A percentile compares a stretch with the other conserved stretches of the same genome.
phyloP scores from a whole-genome alignment of 2,329 filamentous ascomycete species.

The Xylaria polymorpha region DNA sequence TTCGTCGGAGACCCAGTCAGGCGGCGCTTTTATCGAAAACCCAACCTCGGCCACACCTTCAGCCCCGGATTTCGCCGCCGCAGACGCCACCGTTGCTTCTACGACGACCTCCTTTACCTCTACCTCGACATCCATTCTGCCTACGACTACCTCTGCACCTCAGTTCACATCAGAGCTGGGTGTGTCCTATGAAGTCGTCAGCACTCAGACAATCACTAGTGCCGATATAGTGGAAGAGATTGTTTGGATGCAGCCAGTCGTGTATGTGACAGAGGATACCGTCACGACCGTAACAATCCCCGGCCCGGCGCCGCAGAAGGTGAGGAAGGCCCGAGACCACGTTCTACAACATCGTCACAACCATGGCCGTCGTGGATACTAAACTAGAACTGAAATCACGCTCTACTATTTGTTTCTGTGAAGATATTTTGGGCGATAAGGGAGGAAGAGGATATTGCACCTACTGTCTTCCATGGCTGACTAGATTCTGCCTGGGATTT shows the following conservation, averaged over 20 bases:
- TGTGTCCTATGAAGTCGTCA: slow-evolving; percentile 55
- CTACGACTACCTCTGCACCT: slow-evolving; percentile 47
- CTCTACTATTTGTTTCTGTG: slow-evolving; percentile 44
- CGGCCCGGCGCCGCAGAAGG: slow-evolving; percentile 49
- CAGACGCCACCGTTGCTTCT: slow-evolving; percentile 28
- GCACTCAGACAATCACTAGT: slow-evolving; percentile 65
- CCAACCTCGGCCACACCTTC: slow-evolving; percentile 29
- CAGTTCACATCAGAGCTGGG: slow-evolving; percentile 49
- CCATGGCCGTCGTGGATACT: slow-evolving; percentile 37
- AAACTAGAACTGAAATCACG: slow-evolving; percentile 19
- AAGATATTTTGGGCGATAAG: slow-evolving; percentile 44
- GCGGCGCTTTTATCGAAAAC: slow-evolving; percentile 50
- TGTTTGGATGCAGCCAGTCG: slow-evolving; percentile 65
- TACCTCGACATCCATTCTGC: slow-evolving; percentile 35
- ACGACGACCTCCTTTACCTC: slow-evolving; percentile 38
- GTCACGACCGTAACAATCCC: slow-evolving; percentile 58
- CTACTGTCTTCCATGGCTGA: slow-evolving; percentile 41
- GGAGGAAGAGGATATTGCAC: slow-evolving; percentile 42
- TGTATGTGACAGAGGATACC: slow-evolving; percentile 63
- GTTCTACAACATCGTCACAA: slow-evolving; percentile 56
- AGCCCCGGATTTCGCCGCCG: slow-evolving; percentile 30
- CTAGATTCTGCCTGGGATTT: slow-evolving; percentile 44
- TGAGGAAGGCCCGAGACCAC: slow-evolving; percentile 51
- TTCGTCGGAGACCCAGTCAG: slow-evolving; percentile 38
- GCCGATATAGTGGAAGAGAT: slow-evolving; percentile 66